Base-by-base conservation (phyloP, 371 early-diverging fungal species). In the Mucor piriformis region DNA sequence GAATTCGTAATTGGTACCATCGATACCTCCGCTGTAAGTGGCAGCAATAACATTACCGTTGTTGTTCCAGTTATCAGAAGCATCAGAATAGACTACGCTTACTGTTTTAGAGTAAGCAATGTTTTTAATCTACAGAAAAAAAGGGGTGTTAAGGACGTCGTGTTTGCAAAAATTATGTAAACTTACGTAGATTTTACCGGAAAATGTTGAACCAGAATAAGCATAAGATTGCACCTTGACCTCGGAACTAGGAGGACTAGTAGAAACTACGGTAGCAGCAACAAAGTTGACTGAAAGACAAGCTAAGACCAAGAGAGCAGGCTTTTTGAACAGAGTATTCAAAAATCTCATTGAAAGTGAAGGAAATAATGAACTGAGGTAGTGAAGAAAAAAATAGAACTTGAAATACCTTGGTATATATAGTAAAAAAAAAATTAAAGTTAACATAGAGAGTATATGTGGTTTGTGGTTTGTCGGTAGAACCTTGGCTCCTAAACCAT, bases 51-150 rank as follows among this genome's bases (percentile, higher is more conserved):
- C 51, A 20, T 61, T 61, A 1, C 58, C 58, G 18, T 57, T 63
- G 48, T 50, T 56, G 44, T 58, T 57, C 78, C 78, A 78, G 13
- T 60, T 50, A 16, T 59, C 54, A 43, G 66, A 59, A 16, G 56
- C 57, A 58, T 67, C 69, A 13, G 78, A 61, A 32, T 63, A 71
- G 34, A 63, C 50, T 2, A 78, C 69, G 34, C 58, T 63, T 16
- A 78, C 78, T 16, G 43, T 43, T 58, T 78, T 78, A 2, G 60
- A 23, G 37, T 67, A 73, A 42, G 70, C 76, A 55, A 78, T 66
- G 54, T 78, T 75, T 61, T 73, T 13, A 24, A 78, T 50, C 76
- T 71, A 50, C 0, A 24, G 0, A 18, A 42, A 23, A 43, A 6
- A 24, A 8, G 37, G 11, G 33, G 21, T 13, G 29, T 29, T 8